Base-by-base conservation (phyloP, 805 yeast genomes). In the Candida koratica region DNA sequence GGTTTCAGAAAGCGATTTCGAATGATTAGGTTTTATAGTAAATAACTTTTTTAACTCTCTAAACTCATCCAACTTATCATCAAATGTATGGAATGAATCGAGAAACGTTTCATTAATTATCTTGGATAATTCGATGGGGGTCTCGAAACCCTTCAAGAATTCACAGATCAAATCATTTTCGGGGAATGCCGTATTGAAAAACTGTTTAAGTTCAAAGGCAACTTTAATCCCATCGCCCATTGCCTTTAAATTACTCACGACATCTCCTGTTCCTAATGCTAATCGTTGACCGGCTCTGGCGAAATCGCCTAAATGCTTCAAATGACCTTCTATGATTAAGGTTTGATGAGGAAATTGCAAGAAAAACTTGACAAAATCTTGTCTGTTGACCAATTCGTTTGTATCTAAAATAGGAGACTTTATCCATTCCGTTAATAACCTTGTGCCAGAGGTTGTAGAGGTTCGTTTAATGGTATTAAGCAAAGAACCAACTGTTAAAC, bases 401-500 rank as follows among this genome's bases (percentile, higher is more conserved):
- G 73, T 48, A 48, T 81, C 73, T 7, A 82, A 69, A 0, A 85
- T 71, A 0, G 98, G 98, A 2, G 86, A 77, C 17, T 84, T 69
- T 4, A 90, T 60, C 96, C 97, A 87, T 35, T 80, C 79, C 6
- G 81, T 73, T 9, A 93, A 60, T n/a, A 84, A 51, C 27, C 97
- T 64, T 0, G 95, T 64, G 0, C 97, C 97, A 0, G 93, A 79
- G 1, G 81, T 69, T 0, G 97, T 87, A 3, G 74, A 76, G 0
- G 97, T 90, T 35, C 82, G 63, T 39, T 77, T 74, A 3, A 93
- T 72, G 0, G 83, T 71, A n/a, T 77, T 73, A 4, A 85, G 63
- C 15, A 90, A 56, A 0, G 95, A 79, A 0, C 95, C 95, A 6
- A 69, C 70, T n/a, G 58, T 63, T 11, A 76, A 69, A 10, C 72